Evolutionary conservation across 139 green algal genomes (phyloP), one percentile per base, ranked within the genome.

Genomic region (Prasinococcaceae sp.): DNA sequence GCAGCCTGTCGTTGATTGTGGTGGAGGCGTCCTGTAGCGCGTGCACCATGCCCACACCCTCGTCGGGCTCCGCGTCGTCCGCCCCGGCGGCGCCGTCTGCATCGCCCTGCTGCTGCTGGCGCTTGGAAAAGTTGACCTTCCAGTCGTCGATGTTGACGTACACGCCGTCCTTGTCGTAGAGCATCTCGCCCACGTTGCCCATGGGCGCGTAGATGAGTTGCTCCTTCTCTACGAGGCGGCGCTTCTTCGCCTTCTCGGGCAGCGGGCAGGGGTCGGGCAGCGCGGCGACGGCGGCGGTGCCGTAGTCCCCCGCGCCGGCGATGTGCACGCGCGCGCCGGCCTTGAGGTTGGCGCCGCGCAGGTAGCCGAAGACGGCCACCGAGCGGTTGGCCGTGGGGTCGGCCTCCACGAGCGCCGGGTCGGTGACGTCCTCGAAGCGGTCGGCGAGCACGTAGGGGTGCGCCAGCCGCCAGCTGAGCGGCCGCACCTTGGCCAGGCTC

Each of bases 111-210:
- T 32, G 38, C 10, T 43, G 25, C 17, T 45, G 35, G 17, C 19
- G n/a, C 33, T 48, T 65, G n/a, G 63, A 60, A 40, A 59, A 76
- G 25, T 69, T 55, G 53, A 93, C 82, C 73, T 95, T 93, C 75
- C 82, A 92, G 68, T 97, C 85, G 6, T 82, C 80, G 38, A 98
- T 92, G 65, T 95, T 82, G 35, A 98, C 84, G 66, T 98, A 98
- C 16, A 94, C 79, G 0, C 88, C 90, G 33, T 98, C 90, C 56
- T 85, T 84, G 73, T 98, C 90, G 55, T 93, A 95, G 63, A 94
- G 68, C 53, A 98, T 68, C 4, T 85, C 85, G 0, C 87, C 90
- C n/a, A 94, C 66, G 57, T 95, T 82, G 10, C 73, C 70, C 87
- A 98, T 96, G 30, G 90, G 90, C 3, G 89, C 90, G 47, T 97